A percentile compares a stretch with the other conserved stretches of the same genome.
Conservation (phyloP, 1,139 yeast genomes). For the Suhomyces bribrorum region DNA sequence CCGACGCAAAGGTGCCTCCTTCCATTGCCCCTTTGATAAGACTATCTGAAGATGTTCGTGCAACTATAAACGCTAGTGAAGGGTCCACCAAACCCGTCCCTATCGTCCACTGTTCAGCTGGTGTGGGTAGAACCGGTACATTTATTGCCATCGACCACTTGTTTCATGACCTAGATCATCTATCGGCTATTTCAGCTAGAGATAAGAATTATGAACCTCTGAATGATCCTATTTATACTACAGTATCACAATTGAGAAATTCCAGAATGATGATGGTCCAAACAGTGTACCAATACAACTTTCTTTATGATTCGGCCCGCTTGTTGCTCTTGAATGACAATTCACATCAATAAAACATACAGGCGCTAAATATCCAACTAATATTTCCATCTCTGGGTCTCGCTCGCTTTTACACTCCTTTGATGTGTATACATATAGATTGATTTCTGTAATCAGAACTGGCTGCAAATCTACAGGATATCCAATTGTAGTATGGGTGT, state of each 20-base stretch:
- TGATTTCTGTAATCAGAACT: too few relatives aligned
- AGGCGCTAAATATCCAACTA: too few relatives aligned
- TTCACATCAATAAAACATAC: too few relatives aligned
- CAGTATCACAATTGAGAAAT: conserved; percentile 49
- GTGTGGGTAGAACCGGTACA: conserved; percentile 84
- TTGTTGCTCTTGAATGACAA: conserved; percentile 1
- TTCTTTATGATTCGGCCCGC: conserved; percentile 39
- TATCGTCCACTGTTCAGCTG: conserved; percentile 79
- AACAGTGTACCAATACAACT: conserved; percentile 55
- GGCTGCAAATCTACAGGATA: too few relatives aligned
- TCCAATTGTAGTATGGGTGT: too few relatives aligned
- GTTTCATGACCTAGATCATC: conserved; percentile 25
- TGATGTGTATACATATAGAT: too few relatives aligned
- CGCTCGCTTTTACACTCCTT: too few relatives aligned
- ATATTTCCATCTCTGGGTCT: too few relatives aligned
- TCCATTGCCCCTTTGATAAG: conserved; percentile 39
- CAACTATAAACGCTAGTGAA: conserved; percentile 3
- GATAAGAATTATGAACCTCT: conserved; percentile 10
- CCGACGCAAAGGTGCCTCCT: conserved; percentile 54
- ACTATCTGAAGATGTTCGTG: conserved; percentile 28
- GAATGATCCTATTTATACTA: conserved; percentile 29
- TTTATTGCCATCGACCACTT: conserved; percentile 68
- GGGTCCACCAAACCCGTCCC: conserved; percentile 26
- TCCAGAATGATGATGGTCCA: conserved; percentile 72
- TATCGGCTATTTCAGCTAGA: conserved; percentile 1